phyloP scores from a whole-genome alignment of 805 yeast species.

The Yarrowia keelungensis region DNA sequence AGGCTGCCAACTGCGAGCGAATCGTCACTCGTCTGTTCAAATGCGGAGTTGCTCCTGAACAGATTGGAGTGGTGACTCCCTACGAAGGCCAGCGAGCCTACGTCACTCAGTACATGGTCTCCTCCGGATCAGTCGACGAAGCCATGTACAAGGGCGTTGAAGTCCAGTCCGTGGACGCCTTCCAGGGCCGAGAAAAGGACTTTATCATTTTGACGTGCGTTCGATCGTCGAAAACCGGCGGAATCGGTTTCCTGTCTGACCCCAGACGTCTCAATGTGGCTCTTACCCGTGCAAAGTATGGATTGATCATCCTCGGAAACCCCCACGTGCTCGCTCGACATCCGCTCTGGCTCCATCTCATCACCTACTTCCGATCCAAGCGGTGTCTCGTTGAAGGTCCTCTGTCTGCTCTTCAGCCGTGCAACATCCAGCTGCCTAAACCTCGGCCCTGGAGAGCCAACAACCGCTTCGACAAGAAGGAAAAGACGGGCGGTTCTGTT shows the following conservation, averaged over 20 bases:
- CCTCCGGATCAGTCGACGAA: conserved; percentile 71
- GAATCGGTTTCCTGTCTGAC: conserved; percentile 84
- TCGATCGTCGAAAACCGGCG: conserved; percentile 74
- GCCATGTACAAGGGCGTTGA: conserved; percentile 75
- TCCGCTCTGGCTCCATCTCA: conserved; percentile 76
- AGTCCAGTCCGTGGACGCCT: conserved; percentile 93
- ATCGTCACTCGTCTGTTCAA: conserved; percentile 72
- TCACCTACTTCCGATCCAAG: conserved; percentile 78
- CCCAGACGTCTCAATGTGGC: conserved; percentile 90
- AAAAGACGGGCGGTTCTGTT: background rate
- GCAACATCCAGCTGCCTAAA: conserved; percentile 49
- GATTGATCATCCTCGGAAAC: conserved; percentile 81
- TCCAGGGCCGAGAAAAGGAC: conserved; percentile 90
- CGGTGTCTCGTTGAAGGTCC: conserved; percentile 93
- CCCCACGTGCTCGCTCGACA: conserved; percentile 77
- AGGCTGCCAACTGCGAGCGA: conserved; percentile 87
- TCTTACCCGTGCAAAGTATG: conserved; percentile 84
- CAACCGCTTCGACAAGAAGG: conserved; percentile 22
- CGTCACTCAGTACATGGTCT: conserved; percentile 75
- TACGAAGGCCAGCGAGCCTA: conserved; percentile 93
- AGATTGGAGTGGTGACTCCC: conserved; percentile 93
- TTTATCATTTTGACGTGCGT: conserved; percentile 81
- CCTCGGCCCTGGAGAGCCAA: conserved; percentile 31
- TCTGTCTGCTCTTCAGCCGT: conserved; percentile 75
- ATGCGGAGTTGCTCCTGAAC: conserved; percentile 78